Conservation (phyloP, 2,329 filamentous ascomycete genomes). For the Thielaviopsis musarum region DNA sequence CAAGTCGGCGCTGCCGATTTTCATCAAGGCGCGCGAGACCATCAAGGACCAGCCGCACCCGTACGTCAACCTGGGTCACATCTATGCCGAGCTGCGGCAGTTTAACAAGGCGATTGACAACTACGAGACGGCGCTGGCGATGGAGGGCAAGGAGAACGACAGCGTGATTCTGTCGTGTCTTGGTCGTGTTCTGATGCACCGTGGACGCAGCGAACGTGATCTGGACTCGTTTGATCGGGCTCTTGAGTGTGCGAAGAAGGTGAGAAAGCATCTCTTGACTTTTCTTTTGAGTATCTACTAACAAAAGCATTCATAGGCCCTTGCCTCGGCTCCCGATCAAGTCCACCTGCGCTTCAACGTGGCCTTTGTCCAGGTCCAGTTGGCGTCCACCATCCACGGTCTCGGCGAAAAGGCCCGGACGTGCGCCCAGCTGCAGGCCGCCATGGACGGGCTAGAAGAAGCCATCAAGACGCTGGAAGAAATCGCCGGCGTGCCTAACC, state of each 20-base stretch:
- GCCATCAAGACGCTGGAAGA: constrained; percentile 60
- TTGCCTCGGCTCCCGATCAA: constrained; percentile 64
- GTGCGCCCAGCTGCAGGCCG: constrained; percentile 63
- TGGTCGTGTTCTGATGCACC: constrained; percentile 72
- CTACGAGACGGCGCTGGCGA: constrained; percentile 73
- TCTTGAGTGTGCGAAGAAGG: constrained; percentile 46
- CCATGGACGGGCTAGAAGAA: constrained; percentile 63
- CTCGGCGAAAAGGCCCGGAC: constrained; percentile 63
- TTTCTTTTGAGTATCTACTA: background rate
- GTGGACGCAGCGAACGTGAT: constrained; percentile 47
- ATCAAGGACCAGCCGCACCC: constrained; percentile 66
- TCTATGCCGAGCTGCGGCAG: constrained; percentile 79
- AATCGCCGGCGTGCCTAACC: constrained; percentile 43
- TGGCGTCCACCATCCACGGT: constrained; percentile 63
- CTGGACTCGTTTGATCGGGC: constrained; percentile 40
- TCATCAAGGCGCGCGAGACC: constrained; percentile 80
- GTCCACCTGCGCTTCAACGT: constrained; percentile 94
- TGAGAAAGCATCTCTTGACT: constrained; percentile 19
- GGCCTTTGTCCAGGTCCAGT: constrained; percentile 90
- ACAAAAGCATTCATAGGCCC: constrained; percentile 35
- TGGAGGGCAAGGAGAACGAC: constrained; percentile 58
- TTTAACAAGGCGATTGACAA: constrained; percentile 84
- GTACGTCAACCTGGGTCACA: constrained; percentile 83
- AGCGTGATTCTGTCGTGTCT: constrained; percentile 69
- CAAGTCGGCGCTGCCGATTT: constrained; percentile 65